Evolutionary conservation across 805 yeast species (phyloP).

Genomic region (Phaffomyces thermotolerans): DNA sequence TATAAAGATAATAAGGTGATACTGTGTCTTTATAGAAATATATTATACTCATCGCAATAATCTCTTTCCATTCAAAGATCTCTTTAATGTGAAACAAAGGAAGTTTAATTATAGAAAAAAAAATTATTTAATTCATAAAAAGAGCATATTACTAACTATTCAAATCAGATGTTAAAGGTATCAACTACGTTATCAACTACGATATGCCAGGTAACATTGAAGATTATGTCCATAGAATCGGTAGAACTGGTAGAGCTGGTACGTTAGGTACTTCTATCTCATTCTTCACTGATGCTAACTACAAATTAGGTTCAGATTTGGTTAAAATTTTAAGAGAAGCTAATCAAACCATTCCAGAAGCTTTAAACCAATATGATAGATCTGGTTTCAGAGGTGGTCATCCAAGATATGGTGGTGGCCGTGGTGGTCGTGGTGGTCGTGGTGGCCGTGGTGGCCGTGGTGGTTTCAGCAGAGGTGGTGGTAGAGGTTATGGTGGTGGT

Average conservation of each 20-base stretch:
- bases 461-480: constrained; percentile 7
- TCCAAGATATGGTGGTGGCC: constrained; percentile 34
- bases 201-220: constrained; percentile 98
- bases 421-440: constrained; percentile 32
- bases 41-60: not conserved
- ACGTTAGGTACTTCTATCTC: constrained; percentile 92
- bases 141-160: constrained; percentile 21
- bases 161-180: constrained; percentile 87
- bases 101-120: not conserved
- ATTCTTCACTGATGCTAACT: constrained; percentile 82
- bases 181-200: constrained; percentile 85
- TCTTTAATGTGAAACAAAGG: not conserved
- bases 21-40: no score
- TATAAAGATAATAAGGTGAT: no score
- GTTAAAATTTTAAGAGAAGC: constrained; percentile 92
- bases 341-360: constrained; percentile 81
- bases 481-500: constrained; percentile 14
- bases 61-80: not conserved
- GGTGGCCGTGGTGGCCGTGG: constrained; percentile 20
- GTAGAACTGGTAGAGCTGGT: constrained; percentile 97
- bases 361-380: constrained; percentile 67
- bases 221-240: constrained; percentile 97
- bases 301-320: constrained; percentile 84
- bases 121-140: not conserved
- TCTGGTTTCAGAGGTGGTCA: constrained; percentile 63